phyloP scores from a whole-genome alignment of 305 asterid species.

The Fraxinus xanthoxyloides region DNA sequence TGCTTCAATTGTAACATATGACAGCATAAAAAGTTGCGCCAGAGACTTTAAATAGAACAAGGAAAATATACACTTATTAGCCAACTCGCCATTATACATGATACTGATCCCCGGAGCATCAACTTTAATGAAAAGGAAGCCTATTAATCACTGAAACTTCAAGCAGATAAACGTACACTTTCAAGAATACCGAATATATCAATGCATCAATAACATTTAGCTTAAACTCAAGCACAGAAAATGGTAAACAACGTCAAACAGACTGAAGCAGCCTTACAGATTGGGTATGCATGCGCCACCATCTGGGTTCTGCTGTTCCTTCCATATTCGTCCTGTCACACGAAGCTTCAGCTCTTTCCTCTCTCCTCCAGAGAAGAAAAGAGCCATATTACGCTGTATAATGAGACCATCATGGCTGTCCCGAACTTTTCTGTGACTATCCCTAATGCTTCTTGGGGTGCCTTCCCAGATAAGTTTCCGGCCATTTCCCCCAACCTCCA shows the following conservation, averaged over 20 bases:
- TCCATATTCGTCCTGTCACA: constrained; percentile 81
- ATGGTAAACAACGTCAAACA: background rate
- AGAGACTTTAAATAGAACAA: background rate
- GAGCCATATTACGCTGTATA: constrained; percentile 80
- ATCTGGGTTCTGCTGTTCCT: constrained; percentile 68
- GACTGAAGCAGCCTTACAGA: constrained; percentile 31
- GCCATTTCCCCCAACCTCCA: constrained; percentile 87
- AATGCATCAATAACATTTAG: constrained; percentile 9
- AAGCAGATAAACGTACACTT: constrained; percentile 16
- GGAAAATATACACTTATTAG: constrained; percentile 15
- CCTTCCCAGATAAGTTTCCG: constrained; percentile 84
- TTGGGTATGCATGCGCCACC: constrained; percentile 76
- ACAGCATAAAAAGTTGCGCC: background rate
- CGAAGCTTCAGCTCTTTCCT: constrained; percentile 81
- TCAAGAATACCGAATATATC: constrained; percentile 21
- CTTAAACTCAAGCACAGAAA: constrained; percentile 7
- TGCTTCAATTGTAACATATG: background rate
- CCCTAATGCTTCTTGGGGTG: constrained; percentile 84
- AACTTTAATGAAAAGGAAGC: constrained; percentile 5
- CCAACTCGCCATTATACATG: background rate
- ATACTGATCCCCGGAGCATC: constrained; percentile 12
- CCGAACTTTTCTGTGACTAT: constrained; percentile 73
- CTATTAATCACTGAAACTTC: constrained; percentile 3
- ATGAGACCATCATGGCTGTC: constrained; percentile 85
- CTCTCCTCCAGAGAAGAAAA: constrained; percentile 79